These are phyloP conservation scores for Diplotaxis tenuifolia DNA, from an alignment of 345 rosid genomes.

Conservation along the genomic window DNA sequence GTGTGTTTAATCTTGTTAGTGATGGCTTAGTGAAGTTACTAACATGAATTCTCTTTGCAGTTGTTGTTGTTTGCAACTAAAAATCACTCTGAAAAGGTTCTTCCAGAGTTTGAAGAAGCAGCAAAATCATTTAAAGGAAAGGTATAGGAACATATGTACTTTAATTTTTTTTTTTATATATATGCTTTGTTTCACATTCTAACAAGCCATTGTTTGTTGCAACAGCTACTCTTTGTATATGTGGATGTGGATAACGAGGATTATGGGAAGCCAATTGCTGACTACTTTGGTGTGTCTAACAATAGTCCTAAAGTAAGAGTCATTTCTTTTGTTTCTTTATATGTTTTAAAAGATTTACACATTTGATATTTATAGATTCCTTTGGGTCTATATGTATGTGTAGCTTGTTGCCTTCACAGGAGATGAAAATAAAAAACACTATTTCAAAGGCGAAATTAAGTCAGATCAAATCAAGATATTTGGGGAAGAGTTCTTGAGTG, in stretches of 20 bases:
- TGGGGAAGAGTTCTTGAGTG: constrained; percentile 66
- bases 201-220: constrained; percentile 14
- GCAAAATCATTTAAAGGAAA: constrained; percentile 90
- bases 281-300: constrained; percentile 80
- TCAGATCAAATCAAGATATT: constrained; percentile 81
- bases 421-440: constrained; percentile 75
- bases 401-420: constrained; percentile 89
- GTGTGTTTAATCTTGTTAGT: constrained; percentile 30
- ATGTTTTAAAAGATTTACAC: neutral
- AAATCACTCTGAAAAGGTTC: constrained; percentile 67
- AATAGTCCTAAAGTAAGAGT: constrained; percentile 64
- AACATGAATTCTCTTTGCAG: constrained; percentile 44
- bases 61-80: constrained; percentile 64
- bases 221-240: constrained; percentile 82
- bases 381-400: too few relatives aligned
- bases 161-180: neutral
- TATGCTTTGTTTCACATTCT: neutral
- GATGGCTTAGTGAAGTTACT: constrained; percentile 12
- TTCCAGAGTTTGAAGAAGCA: constrained; percentile 68
- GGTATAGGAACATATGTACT: constrained; percentile 44
- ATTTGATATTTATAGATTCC: neutral
- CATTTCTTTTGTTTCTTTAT: neutral
- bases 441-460: constrained; percentile 65
- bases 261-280: constrained; percentile 86
- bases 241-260: constrained; percentile 95